Evolutionary conservation across 2,329 filamentous ascomycete species (phyloP).

Genomic region (Botrytis elliptica): DNA sequence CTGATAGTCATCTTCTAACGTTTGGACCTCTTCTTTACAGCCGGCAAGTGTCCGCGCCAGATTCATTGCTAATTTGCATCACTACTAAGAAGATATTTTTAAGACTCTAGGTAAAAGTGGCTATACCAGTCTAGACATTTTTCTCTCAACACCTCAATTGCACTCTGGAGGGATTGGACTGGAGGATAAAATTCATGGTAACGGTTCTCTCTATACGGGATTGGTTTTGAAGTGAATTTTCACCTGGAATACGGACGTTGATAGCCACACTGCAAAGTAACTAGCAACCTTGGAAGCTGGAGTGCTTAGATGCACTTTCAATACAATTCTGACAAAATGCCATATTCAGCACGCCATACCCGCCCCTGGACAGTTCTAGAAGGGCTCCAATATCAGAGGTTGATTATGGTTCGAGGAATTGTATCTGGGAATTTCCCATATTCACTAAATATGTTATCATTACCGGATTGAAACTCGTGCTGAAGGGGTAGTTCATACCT

Average conservation of each 20-base stretch:
- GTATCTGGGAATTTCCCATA: background rate
- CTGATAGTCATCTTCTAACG: background rate
- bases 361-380: background rate
- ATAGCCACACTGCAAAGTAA: too few species aligned
- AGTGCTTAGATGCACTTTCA: background rate
- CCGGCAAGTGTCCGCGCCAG: background rate
- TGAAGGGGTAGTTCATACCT: background rate
- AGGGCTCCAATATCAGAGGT: too few species aligned
- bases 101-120: fast-evolving
- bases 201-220: too few species aligned
- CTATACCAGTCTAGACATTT: too few species aligned
- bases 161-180: too few species aligned
- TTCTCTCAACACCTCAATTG: too few species aligned
- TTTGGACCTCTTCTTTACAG: background rate
- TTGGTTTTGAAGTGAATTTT: too few species aligned
- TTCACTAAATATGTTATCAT: background rate
- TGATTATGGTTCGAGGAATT: background rate
- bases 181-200: too few species aligned
- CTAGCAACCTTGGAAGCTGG: too few species aligned
- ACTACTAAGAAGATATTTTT: too few species aligned
- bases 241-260: too few species aligned
- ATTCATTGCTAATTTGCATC: background rate
- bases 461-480: background rate
- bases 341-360: background rate
- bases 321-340: background rate